A percentile compares a stretch with the other conserved stretches of the same genome.
Conservation (phyloP, 73 alveolate species). For the Tetrahymena borealis region DNA sequence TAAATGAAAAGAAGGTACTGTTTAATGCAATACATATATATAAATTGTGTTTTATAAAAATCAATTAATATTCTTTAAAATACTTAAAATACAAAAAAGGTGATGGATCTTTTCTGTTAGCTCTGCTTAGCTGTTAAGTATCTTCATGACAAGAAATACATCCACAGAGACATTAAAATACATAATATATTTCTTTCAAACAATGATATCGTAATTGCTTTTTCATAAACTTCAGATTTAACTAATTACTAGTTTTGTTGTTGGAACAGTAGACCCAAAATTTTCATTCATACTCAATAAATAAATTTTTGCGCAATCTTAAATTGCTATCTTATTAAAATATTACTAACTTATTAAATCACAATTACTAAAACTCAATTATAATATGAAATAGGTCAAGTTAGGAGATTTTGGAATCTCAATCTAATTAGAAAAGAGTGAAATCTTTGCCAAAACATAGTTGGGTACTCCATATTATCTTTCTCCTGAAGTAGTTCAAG, state of each 20-base stretch:
- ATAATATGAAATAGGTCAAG: background rate
- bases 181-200: conserved; percentile 66
- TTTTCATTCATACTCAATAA: too few species aligned
- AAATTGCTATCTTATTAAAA: too few species aligned
- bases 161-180: conserved; percentile 75
- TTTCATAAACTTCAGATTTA: too few species aligned
- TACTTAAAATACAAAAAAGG: background rate
- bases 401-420: background rate
- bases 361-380: background rate
- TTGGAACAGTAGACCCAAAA: too few species aligned
- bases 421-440: background rate
- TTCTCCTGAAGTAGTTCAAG: background rate
- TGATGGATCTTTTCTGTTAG: conserved; percentile 55
- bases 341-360: background rate
- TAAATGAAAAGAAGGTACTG: conserved; percentile 37
- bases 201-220: conserved; percentile 41
- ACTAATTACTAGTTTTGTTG: too few species aligned
- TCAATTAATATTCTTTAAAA: background rate
- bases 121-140: conserved; percentile 66
- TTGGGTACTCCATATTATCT: background rate
- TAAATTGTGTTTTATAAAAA: too few species aligned
- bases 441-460: background rate
- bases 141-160: conserved; percentile 66
- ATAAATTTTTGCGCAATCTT: too few species aligned
- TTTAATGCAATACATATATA: too few species aligned